Base-by-base conservation (phyloP, 2,329 filamentous ascomycete genomes). In the Metarhizium sp. region DNA sequence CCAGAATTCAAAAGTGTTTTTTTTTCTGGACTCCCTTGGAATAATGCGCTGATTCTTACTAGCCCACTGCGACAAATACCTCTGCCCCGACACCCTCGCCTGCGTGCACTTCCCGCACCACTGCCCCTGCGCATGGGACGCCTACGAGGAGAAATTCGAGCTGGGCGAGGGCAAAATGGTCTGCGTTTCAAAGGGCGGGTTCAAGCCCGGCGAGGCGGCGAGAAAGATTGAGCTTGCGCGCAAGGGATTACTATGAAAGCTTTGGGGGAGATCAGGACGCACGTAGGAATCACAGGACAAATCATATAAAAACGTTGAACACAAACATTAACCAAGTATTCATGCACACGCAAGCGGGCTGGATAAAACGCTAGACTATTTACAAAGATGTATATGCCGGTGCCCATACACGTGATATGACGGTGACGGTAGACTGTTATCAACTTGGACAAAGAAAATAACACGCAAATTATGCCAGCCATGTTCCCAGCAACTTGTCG, bases 41-140 rank as follows among this genome's bases (percentile, higher is more conserved):
- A 11, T 25, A 25, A 25, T 16, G 11, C 7, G 25, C 56, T 54
- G 47, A 47, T 32, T 5, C 13, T 16, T 51, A 57, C 50, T 59
- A 89, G 89, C 91, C n/a, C 79, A 84, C 64, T 99, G 94, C 78
- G 84, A 89, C 65, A 92, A 92, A 63, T 99, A 96, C 69, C 85
- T 99, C 55, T 99, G 94, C 69, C 92, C 94, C 2, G 90, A 90
- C 60, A 97, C 94, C 0, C 81, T 99, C 58, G 88, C 92, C 40
- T 99, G 94, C 75, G 94, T 99, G 6, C 87, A 95, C 69, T 94
- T 95, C 74, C 92, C 94, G 1, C 92, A 97, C 70, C 94, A 99
- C 73, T 99, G 94, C 72, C 94, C 94, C 32, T 99, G 94, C 73
- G 79, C 90, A 2, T 95, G 87, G 75, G 85, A 87, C 1, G 73